Evolutionary conservation across 164 flowering plant genomes (phyloP), one percentile per base, ranked within the genome.

Genomic region (Macadamia integrifolia): DNA sequence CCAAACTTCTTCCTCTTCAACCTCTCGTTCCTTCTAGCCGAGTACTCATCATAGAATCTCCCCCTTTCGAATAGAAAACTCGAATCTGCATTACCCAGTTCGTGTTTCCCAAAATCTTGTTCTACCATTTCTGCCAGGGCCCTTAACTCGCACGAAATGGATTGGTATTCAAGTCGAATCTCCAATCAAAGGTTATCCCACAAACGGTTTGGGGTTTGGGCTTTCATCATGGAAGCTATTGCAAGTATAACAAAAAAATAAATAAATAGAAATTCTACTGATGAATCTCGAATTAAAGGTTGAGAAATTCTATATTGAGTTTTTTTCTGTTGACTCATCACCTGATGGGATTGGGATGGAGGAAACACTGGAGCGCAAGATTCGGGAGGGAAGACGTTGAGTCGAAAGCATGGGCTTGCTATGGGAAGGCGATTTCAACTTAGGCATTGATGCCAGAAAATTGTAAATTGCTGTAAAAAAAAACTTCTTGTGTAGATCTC

Each of bases 361-460:
- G 57, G 17, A 61, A 10, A 79, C 32, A 64, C 53, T 76, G n/a
- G 92, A 76, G 64, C 75, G 83, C 49, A 84, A 82, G 50, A 73
- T 66, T 7, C 87, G 81, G 29, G 88, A 88, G 10, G 89, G 68
- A 4, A 86, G 84, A 17, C 78, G 76, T 14, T 82, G 78, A 35
- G 71, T 74, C 12, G 90, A 86, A 9, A 92, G 86, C 55, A 95
- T 91, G 1, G 93, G 97, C 68, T 84, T 86, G 30, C 85, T 78
- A 67, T 70, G 64, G 1, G 85, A 66, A 66, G 77, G 69, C 58
- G 80, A 69, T 71, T 67, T 85, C 82, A 80, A 76, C 76, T 32
- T 83, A 6, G 86, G 75, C 84, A 81, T 80, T 18, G 30, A 9
- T 9, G 29, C 15, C 17, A 30, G 48, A 35, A 35, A 49, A 35